Evolutionary conservation across 192 early-diverging fungal genomes (phyloP).

Genomic region (Cetraspora pellucida): DNA sequence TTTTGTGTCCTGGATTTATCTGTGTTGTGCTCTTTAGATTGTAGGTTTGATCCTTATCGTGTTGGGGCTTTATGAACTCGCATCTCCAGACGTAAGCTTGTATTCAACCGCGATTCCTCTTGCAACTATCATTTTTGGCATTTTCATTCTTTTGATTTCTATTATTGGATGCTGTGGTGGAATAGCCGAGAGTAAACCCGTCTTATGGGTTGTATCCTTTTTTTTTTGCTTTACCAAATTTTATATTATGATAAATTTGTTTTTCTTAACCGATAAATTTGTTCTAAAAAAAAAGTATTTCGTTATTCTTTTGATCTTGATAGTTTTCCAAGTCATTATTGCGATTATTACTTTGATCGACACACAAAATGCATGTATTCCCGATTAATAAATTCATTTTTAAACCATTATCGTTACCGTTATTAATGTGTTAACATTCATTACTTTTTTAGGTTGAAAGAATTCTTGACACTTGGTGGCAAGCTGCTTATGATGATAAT

Average conservation of each 20-base stretch:
- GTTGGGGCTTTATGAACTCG: neutral
- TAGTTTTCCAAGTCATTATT: slow-evolving; percentile 7
- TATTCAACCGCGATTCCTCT: slow-evolving; percentile 19
- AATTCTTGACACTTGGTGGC: neutral
- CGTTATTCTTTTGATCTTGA: neutral
- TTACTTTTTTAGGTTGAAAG: neutral
- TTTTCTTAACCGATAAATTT: neutral
- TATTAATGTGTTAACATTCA: neutral
- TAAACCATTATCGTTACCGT: neutral
- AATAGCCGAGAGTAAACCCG: neutral
- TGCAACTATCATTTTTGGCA: slow-evolving; percentile 3
- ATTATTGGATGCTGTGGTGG: slow-evolving; percentile 15
- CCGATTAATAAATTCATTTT: neutral
- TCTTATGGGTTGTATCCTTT: neutral
- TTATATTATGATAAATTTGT: too few species aligned
- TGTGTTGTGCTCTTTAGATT: neutral
- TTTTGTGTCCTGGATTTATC: too few species aligned
- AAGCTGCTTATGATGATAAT: neutral
- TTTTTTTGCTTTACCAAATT: neutral
- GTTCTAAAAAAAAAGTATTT: neutral
- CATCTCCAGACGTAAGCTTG: neutral
- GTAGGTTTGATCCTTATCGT: slow-evolving; percentile 11
- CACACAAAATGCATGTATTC: neutral
- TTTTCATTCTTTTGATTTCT: neutral
- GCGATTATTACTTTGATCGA: neutral